phyloP scores from a whole-genome alignment of 441 rosid species.

The Erodium texanum region DNA sequence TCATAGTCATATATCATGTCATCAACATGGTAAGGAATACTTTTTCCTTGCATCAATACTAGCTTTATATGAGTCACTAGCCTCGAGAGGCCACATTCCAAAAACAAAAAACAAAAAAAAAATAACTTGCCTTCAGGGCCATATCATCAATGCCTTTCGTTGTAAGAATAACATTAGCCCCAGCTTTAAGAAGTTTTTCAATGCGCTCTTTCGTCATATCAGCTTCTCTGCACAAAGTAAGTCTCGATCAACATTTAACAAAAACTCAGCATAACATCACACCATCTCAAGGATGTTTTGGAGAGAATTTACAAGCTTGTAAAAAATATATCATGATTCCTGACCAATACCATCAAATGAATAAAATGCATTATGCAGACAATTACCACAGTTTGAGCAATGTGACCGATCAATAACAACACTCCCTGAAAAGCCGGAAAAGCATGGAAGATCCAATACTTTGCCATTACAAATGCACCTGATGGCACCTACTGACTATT shows the following conservation, averaged over 20 bases:
- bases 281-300: not conserved
- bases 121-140: slow-evolving; percentile 70
- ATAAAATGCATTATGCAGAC: too few species aligned
- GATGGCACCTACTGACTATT: not conserved
- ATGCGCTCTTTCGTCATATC: slow-evolving; percentile 97
- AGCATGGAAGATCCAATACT: not conserved
- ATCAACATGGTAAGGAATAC: not conserved
- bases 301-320: not conserved
- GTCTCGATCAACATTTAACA: not conserved
- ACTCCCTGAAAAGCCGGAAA: not conserved
- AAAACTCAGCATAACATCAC: not conserved
- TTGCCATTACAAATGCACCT: not conserved
- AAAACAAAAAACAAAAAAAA: not conserved
- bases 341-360: not conserved
- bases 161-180: slow-evolving; percentile 90
- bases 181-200: slow-evolving; percentile 85
- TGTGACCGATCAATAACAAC: not conserved
- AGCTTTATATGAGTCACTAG: not conserved
- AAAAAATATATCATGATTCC: not conserved
- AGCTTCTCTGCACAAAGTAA: slow-evolving; percentile 51
- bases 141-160: slow-evolving; percentile 99
- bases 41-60: not conserved
- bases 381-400: not conserved
- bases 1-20: not conserved
- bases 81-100: not conserved